phyloP scores from a whole-genome alignment of 140 eudicot species.

The Erigeron philadelphicus region DNA sequence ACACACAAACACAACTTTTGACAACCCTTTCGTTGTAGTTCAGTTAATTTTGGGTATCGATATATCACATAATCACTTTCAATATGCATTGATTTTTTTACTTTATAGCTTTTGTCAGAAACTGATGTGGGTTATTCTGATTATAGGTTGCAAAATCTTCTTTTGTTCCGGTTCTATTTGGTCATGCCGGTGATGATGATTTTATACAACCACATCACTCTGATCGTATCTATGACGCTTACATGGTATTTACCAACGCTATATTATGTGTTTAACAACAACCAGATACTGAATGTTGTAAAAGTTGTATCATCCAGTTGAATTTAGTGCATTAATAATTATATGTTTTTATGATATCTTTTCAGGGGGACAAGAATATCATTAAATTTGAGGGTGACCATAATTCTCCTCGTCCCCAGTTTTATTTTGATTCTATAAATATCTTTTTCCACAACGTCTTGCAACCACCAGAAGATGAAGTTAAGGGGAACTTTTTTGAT shows the following conservation, averaged over 20 bases:
- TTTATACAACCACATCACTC: constrained; percentile 95
- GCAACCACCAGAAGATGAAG: constrained; percentile 81
- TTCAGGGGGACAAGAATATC: constrained; percentile 95
- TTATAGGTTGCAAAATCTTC: constrained; percentile 73
- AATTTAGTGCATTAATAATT: not conserved
- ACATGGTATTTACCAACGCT: constrained; percentile 46
- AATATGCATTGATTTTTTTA: constrained; percentile 7
- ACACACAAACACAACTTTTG: not conserved
- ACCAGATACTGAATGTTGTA: constrained; percentile 3
- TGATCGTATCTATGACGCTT: constrained; percentile 76
- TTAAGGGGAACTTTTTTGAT: constrained; percentile 51
- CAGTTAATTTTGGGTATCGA: not conserved
- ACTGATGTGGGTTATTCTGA: constrained; percentile 9
- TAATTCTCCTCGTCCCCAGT: constrained; percentile 95
- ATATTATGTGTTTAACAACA: not conserved
- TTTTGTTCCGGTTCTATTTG: constrained; percentile 82
- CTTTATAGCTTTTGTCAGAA: not conserved
- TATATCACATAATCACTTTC: not conserved
- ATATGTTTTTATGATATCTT: constrained; percentile 15
- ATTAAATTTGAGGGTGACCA: constrained; percentile 97
- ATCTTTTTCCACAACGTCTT: constrained; percentile 86
- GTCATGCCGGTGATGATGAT: constrained; percentile 89
- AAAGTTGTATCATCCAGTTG: not conserved
- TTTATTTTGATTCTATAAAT: constrained; percentile 89
- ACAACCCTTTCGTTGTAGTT: not conserved